Conservation (phyloP, 2,329 filamentous ascomycete species). For the Ascosphaera aggregata region DNA sequence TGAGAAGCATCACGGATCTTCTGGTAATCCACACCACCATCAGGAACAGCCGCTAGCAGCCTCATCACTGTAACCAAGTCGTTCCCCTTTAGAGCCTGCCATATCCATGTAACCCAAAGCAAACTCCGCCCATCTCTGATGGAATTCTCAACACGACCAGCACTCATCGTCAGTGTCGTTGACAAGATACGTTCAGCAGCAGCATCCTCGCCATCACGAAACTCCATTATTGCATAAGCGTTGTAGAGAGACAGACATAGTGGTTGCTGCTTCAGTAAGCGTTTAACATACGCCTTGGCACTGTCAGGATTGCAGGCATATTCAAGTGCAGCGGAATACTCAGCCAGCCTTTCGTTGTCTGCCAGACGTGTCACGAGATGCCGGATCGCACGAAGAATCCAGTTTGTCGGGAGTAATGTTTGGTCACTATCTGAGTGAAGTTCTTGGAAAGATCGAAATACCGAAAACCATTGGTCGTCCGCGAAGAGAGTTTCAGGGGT, state of each 20-base stretch:
- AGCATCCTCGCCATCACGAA: constrained; percentile 29
- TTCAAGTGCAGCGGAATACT: constrained; percentile 49
- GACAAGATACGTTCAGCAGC: constrained; percentile 41
- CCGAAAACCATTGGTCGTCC: constrained; percentile 24
- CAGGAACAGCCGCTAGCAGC: constrained; percentile 18
- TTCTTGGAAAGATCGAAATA: constrained; percentile 10
- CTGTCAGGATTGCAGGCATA: constrained; percentile 28
- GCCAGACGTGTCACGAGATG: constrained; percentile 26
- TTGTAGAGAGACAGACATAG: constrained; percentile 49
- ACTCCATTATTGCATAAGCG: constrained; percentile 53
- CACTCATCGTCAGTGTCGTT: constrained; percentile 39
- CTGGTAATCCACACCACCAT: constrained; percentile 13
- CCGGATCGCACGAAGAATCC: constrained; percentile 31
- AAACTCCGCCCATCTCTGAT: constrained; percentile 16
- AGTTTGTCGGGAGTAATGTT: constrained; percentile 17
- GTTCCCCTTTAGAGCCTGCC: constrained; percentile 34
- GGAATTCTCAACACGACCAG: constrained; percentile 14
- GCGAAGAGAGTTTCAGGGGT: constrained; percentile 33
- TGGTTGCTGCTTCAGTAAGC: constrained; percentile 43
- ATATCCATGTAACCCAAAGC: constrained; percentile 41
- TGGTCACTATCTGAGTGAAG: constrained; percentile 10
- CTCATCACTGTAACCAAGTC: constrained; percentile 15
- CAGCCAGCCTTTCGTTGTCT: constrained; percentile 31
- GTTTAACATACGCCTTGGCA: constrained; percentile 48
- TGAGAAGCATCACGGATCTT: constrained; percentile 7